These are phyloP conservation scores for Melampsora larici-populina DNA, from an alignment of 1,284 basidiomycete species.

Conservation along the genomic window DNA sequence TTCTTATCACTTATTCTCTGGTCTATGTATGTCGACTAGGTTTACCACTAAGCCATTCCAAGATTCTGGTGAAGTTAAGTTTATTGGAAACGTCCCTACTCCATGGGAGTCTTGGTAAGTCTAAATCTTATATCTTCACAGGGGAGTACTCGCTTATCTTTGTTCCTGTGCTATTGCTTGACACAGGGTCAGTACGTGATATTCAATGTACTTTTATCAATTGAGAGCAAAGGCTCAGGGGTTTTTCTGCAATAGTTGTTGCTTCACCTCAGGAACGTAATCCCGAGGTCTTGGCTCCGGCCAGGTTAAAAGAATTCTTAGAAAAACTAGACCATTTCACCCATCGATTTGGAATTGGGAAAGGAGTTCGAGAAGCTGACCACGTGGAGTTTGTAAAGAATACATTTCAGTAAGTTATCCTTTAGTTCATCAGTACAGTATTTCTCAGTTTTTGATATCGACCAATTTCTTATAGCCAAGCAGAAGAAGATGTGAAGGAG, in stretches of 20 bases:
- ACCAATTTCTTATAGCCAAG: constrained; percentile 55
- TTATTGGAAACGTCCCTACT: constrained; percentile 83
- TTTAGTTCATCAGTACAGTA: neutral
- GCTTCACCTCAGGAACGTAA: constrained; percentile 71
- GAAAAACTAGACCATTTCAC: constrained; percentile 65
- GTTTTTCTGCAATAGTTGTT: constrained; percentile 20
- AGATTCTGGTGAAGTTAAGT: constrained; percentile 48
- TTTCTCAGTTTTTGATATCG: too few relatives aligned
- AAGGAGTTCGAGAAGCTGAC: constrained; percentile 60
- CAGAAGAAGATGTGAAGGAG: constrained; percentile 70
- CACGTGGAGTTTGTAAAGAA: constrained; percentile 72
- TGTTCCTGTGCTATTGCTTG: neutral
- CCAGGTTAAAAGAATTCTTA: constrained; percentile 65
- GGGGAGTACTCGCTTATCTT: neutral
- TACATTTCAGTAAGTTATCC: constrained; percentile 64
- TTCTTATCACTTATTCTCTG: neutral
- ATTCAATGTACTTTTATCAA: neutral
- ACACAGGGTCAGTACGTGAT: neutral
- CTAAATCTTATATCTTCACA: neutral
- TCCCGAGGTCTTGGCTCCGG: constrained; percentile 60
- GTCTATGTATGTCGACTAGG: constrained; percentile 49
- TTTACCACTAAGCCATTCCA: constrained; percentile 90
- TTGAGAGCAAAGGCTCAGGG: too few relatives aligned
- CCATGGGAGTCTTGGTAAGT: constrained; percentile 95
- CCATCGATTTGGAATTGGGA: constrained; percentile 65